Evolutionary conservation across 176 grass and related monocot species (phyloP).

Genomic region (Aegilops bicornis): DNA sequence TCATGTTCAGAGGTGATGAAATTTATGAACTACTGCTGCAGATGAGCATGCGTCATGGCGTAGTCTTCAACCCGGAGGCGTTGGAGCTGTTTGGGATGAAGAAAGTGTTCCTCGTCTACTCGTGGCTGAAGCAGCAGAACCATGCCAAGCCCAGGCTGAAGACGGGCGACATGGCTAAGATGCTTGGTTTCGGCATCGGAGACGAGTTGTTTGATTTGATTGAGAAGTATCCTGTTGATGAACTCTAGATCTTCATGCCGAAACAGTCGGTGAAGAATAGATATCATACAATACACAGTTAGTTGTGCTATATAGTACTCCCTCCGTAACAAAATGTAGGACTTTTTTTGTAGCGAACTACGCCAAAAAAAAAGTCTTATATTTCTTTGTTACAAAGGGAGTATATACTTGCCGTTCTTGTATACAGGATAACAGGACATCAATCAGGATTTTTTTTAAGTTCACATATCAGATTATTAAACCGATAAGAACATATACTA

Average conservation of each 20-base stretch:
- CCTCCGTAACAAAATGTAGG: too few species aligned
- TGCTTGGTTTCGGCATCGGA: slow-evolving; percentile 82
- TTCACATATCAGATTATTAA: too few species aligned
- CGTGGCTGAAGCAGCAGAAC: slow-evolving; percentile 72
- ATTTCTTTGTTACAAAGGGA: too few species aligned
- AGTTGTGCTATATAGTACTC: neutral
- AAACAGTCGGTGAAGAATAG: neutral
- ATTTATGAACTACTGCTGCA: slow-evolving; percentile 19
- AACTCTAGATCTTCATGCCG: neutral
- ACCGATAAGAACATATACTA: too few species aligned
- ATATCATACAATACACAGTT: too few species aligned
- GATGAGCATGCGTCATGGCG: slow-evolving; percentile 78
- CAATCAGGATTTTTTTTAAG: neutral
- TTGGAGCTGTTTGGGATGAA: slow-evolving; percentile 86
- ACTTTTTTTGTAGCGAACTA: too few species aligned
- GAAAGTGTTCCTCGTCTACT: slow-evolving; percentile 64
- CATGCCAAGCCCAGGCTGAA: slow-evolving; percentile 77
- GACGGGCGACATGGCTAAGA: slow-evolving; percentile 81
- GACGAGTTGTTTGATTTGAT: slow-evolving; percentile 83
- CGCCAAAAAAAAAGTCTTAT: too few species aligned
- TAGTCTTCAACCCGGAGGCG: slow-evolving; percentile 88
- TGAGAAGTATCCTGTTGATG: slow-evolving; percentile 44
- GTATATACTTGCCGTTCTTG: neutral
- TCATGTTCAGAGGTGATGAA: neutral
- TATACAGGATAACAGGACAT: neutral